phyloP scores from a whole-genome alignment of 2,329 filamentous ascomycete genomes.

The Aspergillus sclerotialis region DNA sequence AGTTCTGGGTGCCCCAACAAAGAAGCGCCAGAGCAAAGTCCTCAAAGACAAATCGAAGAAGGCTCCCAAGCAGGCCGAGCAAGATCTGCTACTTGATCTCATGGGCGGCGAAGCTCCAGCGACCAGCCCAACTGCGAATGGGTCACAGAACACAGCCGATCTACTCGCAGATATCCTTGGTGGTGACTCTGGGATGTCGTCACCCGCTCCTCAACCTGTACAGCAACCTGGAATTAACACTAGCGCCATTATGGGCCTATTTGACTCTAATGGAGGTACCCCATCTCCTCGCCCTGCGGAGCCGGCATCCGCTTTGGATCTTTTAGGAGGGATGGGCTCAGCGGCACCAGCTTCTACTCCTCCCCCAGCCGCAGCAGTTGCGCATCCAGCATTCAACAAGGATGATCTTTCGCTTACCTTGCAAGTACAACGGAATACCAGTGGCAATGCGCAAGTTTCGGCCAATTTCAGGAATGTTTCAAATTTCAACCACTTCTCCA shows the following conservation, averaged over 20 bases:
- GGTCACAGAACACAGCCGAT: slow-evolving; percentile 69
- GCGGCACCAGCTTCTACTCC: slow-evolving; percentile 44
- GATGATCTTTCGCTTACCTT: slow-evolving; percentile 78
- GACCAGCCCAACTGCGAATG: slow-evolving; percentile 48
- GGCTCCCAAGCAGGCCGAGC: slow-evolving; percentile 74
- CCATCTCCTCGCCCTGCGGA: slow-evolving; percentile 43
- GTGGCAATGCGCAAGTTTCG: slow-evolving; percentile 68
- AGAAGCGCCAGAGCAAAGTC: slow-evolving; percentile 56
- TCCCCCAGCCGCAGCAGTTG: slow-evolving; percentile 37
- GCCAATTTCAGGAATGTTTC: slow-evolving; percentile 78
- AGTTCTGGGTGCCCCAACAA: slow-evolving; percentile 74
- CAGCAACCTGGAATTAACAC: slow-evolving; percentile 52
- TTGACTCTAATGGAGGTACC: slow-evolving; percentile 47
- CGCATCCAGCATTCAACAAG: slow-evolving; percentile 73
- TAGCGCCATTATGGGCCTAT: slow-evolving; percentile 85
- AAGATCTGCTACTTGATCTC: slow-evolving; percentile 84
- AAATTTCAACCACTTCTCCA: slow-evolving; percentile 57
- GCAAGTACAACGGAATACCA: slow-evolving; percentile 67
- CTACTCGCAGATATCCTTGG: slow-evolving; percentile 88
- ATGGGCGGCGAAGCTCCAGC: slow-evolving; percentile 76
- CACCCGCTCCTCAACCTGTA: slow-evolving; percentile 47
- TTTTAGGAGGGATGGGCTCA: slow-evolving; percentile 38
- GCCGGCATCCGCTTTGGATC: slow-evolving; percentile 36
- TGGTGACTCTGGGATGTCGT: slow-evolving; percentile 53
- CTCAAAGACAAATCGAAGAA: slow-evolving; percentile 67